phyloP scores from a whole-genome alignment of 257 asterid genomes.

The Solanum neorickii region DNA sequence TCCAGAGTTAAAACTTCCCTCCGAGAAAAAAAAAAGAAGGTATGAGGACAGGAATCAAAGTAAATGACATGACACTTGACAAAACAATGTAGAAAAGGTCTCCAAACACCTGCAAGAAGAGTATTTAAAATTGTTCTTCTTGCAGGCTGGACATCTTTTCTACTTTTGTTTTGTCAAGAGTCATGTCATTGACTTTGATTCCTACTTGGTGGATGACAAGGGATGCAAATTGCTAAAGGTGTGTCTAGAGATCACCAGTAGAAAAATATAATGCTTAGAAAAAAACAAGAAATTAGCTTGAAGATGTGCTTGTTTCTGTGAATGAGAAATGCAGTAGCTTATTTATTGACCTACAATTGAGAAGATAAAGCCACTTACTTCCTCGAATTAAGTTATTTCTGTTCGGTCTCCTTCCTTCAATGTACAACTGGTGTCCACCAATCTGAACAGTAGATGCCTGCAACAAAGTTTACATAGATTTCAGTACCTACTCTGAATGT shows the following conservation, averaged over 20 bases:
- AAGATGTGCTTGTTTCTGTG: background rate
- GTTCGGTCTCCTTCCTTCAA: slow-evolving; percentile 94
- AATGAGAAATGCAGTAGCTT: background rate
- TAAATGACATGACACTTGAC: background rate
- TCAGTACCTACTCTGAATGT: background rate
- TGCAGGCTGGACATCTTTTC: background rate
- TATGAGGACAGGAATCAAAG: background rate
- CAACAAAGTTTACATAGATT: background rate
- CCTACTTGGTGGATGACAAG: background rate
- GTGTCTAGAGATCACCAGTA: background rate
- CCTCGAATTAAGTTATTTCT: slow-evolving; percentile 59
- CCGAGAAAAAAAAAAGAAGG: background rate
- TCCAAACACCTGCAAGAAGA: background rate
- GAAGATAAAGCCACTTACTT: slow-evolving; percentile 38
- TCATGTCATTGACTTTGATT: background rate
- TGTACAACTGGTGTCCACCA: slow-evolving; percentile 64
- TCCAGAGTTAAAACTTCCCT: background rate
- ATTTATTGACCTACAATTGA: background rate
- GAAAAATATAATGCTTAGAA: background rate
- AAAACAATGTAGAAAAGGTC: background rate
- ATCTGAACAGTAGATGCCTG: slow-evolving; percentile 81
- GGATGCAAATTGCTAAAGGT: background rate
- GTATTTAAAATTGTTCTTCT: too few relatives aligned
- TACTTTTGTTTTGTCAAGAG: background rate
- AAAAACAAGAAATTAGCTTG: background rate